Evolutionary conservation across 306 rosid genomes (phyloP).

Genomic region (Arachis stenosperma): DNA sequence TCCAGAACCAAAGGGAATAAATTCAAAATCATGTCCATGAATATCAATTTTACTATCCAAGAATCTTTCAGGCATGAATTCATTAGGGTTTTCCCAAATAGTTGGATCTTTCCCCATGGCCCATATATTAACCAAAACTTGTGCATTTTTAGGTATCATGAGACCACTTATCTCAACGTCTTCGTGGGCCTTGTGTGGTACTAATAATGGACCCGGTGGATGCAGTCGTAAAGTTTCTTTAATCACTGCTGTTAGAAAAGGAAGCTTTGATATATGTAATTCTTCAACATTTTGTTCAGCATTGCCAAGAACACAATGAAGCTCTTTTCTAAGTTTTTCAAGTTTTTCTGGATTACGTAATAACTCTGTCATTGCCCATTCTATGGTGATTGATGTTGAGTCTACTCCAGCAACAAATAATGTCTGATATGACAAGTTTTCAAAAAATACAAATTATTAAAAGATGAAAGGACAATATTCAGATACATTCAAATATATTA

Average conservation of each 20-base stretch:
- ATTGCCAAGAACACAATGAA: conserved; percentile 1
- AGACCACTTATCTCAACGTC: conserved; percentile 20
- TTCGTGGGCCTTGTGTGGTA: not conserved
- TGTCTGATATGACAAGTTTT: not conserved
- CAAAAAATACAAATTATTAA: not conserved
- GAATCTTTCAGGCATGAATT: no score
- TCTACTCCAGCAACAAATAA: conserved; percentile 37
- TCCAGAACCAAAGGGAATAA: no score
- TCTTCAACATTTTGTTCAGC: conserved; percentile 24
- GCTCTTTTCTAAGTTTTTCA: conserved; percentile 19
- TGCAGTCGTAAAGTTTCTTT: conserved; percentile 38
- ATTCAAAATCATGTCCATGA: no score
- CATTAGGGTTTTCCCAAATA: no score
- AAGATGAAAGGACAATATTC: not conserved
- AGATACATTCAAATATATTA: no score
- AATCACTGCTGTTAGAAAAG: conserved; percentile 29
- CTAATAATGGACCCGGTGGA: conserved; percentile 32
- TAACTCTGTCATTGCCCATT: conserved; percentile 48
- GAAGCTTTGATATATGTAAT: conserved; percentile 33
- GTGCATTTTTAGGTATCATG: conserved; percentile 16
- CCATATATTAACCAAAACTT: conserved; percentile 21
- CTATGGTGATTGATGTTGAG: conserved; percentile 32
- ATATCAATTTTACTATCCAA: no score
- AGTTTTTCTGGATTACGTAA: conserved; percentile 24
- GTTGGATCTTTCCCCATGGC: no score